These are phyloP conservation scores for Phytophthora citricola DNA, from an alignment of 352 stramenopile genomes.

Conservation along the genomic window DNA sequence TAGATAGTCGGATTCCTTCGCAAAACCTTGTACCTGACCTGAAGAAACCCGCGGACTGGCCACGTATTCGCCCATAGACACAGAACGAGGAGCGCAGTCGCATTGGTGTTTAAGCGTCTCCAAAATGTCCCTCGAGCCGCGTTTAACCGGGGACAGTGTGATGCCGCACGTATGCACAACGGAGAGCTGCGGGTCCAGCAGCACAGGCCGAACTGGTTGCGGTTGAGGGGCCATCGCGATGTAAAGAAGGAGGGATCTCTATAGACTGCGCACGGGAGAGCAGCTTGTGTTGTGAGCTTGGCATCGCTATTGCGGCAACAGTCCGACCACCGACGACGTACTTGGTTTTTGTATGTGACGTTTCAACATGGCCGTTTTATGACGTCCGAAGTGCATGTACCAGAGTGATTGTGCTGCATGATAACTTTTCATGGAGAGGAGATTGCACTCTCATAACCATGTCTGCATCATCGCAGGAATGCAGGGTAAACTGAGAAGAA, in stretches of 20 bases:
- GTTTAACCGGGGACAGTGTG: slow-evolving; percentile 46
- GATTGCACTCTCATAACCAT: too few relatives aligned
- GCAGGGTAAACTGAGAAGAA: too few relatives aligned
- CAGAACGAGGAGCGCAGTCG: slow-evolving; percentile 52
- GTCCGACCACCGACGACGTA: slow-evolving; percentile 21
- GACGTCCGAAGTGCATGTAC: background rate
- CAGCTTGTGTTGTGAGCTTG: slow-evolving; percentile 28
- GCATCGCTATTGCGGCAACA: background rate
- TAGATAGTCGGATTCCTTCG: slow-evolving; percentile 35
- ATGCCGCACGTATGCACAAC: slow-evolving; percentile 47
- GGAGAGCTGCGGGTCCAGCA: slow-evolving; percentile 29
- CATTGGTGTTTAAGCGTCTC: slow-evolving; percentile 71
- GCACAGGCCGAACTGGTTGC: slow-evolving; percentile 15
- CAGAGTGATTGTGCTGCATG: too few relatives aligned
- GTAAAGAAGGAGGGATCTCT: background rate
- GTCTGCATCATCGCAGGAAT: too few relatives aligned
- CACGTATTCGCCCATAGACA: slow-evolving; percentile 88
- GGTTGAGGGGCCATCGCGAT: slow-evolving; percentile 21
- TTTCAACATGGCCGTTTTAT: slow-evolving; percentile 12
- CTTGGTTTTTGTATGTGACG: slow-evolving; percentile 22
- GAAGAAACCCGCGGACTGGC: slow-evolving; percentile 46
- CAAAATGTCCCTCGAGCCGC: slow-evolving; percentile 57
- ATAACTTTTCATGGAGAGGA: too few relatives aligned
- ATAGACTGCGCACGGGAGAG: background rate
- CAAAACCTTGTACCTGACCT: slow-evolving; percentile 15